Percentiles rank a stretch among this genome's conserved stretches.
These are phyloP conservation scores for Cetradonia linearis DNA, from an alignment of 495 filamentous ascomycete genomes.

Conservation along the genomic window DNA sequence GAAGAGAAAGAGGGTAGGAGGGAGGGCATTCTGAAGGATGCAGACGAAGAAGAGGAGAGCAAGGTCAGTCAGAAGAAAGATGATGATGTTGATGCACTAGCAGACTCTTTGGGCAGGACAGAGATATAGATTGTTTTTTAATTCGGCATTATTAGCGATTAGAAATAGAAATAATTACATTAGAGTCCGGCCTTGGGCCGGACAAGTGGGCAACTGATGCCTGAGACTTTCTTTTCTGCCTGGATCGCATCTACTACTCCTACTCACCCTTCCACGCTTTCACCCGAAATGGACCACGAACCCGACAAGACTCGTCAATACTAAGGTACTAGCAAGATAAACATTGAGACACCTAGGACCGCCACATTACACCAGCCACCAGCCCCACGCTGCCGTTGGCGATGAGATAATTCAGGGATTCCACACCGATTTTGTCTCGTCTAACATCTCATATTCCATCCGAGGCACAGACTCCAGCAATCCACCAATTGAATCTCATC, in stretches of 20 bases:
- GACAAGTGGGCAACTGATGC: neutral
- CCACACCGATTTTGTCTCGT: too few relatives aligned
- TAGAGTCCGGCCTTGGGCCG: neutral
- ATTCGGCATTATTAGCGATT: neutral
- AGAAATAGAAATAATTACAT: neutral
- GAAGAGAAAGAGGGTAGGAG: conserved; percentile 31
- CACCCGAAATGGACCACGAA: too few relatives aligned
- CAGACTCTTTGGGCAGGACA: conserved; percentile 62
- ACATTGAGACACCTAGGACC: too few relatives aligned
- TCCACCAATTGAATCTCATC: too few relatives aligned
- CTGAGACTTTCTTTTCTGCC: neutral
- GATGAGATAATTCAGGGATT: too few relatives aligned
- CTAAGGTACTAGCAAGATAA: too few relatives aligned
- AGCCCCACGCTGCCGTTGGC: too few relatives aligned
- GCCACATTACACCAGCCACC: too few relatives aligned
- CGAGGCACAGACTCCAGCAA: too few relatives aligned
- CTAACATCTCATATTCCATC: too few relatives aligned
- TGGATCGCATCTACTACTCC: neutral
- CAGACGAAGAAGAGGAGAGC: conserved; percentile 62
- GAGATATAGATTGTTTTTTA: conserved; percentile 22
- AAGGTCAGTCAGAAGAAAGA: conserved; percentile 64
- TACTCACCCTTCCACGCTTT: too few relatives aligned
- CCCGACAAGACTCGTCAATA: too few relatives aligned
- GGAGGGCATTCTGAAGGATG: conserved; percentile 52
- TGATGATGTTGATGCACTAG: conserved; percentile 69